Base-by-base conservation (phyloP, 2,329 filamentous ascomycete species). In the Sporothrix protearum region DNA sequence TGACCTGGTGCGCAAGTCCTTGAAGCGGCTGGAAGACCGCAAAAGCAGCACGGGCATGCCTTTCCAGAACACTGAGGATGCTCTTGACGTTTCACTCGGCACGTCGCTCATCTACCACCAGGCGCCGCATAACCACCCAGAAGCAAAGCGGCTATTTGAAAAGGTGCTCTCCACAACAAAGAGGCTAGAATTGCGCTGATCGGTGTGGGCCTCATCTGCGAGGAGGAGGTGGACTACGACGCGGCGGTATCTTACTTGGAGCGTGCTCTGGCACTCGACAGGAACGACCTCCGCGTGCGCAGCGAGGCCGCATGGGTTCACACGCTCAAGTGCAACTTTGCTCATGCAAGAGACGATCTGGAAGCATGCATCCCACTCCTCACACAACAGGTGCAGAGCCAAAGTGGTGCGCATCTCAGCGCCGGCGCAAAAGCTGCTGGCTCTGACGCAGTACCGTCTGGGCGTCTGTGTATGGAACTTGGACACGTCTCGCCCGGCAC, bases 241-340 rank as follows among this genome's bases (percentile, higher is more conserved):
- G 86, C 93, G 76, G 96, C 96, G 0, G 89, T 94, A 51, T 87
- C 91, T 36, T 97, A 97, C 77, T 82, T 99, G 14, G 86, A 86
- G 51, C 88, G 92, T 74, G 96, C 96, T 1, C 80, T 96, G 33
- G 79, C 89, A 74, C 88, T 92, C 30, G 93, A 97, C 77, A 83
- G 85, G 1, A 83, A 84, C 12, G 97, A 97, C 75, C 83, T 94
- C 25, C 91, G 90, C 39, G 91, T 99, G 57, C 90, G 89, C 71
- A 91, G 92, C 19, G 96, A 99, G 80, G 89, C 93, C 22, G 95
- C 94, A 0, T 99, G 96, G 96, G 94, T 96, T 74, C 93, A 92
- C 77, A 92, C 94, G 10, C 85, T 97, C 16, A 91, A 89, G 76
- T 93, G 93, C 12, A 89, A 97, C 76, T 90, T 93, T 78, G 80